A percentile compares a stretch with the other conserved stretches of the same genome.
These are phyloP conservation scores for Nakaseomyces sp. DNA, from an alignment of 1,139 yeast species.

Conservation along the genomic window DNA sequence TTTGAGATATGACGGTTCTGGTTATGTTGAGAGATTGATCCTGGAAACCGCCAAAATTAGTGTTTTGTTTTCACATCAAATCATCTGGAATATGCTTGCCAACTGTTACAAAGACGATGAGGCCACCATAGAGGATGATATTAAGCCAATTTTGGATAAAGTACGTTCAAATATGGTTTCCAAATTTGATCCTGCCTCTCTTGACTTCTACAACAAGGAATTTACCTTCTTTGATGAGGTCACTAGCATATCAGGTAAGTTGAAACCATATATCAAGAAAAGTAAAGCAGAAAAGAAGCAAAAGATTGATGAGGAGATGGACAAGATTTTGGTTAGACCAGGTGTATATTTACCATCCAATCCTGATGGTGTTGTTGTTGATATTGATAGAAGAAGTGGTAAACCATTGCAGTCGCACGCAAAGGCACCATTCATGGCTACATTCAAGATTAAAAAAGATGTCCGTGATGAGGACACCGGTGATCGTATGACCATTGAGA, in stretches of 20 bases:
- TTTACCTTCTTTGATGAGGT: conserved; percentile 86
- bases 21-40: conserved; percentile 82
- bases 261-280: conserved; percentile 88
- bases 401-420: conserved; percentile 98
- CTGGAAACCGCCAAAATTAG: conserved; percentile 88
- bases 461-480: conserved; percentile 40
- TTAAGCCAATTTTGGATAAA: conserved; percentile 75
- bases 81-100: conserved; percentile 96
- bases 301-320: conserved; percentile 95
- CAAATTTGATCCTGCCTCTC: conserved; percentile 53
- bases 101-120: conserved; percentile 89
- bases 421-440: conserved; percentile 96
- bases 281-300: conserved; percentile 93
- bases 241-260: conserved; percentile 85
- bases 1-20: conserved; percentile 69
- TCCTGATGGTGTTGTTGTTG: conserved; percentile 91
- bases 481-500: conserved; percentile 35
- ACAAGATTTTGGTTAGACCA: conserved; percentile 60
- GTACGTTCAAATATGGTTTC: conserved; percentile 61
- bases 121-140: conserved; percentile 63
- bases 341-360: conserved; percentile 94
- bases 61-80: conserved; percentile 91
- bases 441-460: conserved; percentile 71
- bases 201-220: conserved; percentile 66
- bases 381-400: conserved; percentile 87